Conservation (phyloP, 2,329 filamentous ascomycete genomes). For the Chaetothyriales sp. region DNA sequence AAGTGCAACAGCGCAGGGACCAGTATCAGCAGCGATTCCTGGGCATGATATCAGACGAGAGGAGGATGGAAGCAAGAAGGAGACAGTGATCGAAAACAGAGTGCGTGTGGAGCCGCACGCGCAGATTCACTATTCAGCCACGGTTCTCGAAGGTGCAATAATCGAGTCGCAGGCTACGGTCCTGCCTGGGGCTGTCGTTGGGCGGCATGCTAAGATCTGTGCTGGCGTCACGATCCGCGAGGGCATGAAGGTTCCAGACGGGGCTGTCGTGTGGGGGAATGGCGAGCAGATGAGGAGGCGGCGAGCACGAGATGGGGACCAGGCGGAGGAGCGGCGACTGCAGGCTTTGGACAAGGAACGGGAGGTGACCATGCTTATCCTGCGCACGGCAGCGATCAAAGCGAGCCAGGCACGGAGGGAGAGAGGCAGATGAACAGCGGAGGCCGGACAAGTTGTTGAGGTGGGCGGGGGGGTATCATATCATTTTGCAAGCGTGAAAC, state of each 20-base stretch:
- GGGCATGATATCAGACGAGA: background rate
- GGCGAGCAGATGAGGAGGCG: slow-evolving; percentile 22
- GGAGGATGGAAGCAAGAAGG: too few species aligned
- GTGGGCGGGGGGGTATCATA: background rate
- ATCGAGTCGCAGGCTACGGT: slow-evolving; percentile 33
- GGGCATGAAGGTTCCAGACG: slow-evolving; percentile 40
- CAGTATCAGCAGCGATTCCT: background rate
- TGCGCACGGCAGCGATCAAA: slow-evolving; percentile 8
- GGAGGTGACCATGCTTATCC: slow-evolving; percentile 10
- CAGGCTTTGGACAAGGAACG: slow-evolving; percentile 38
- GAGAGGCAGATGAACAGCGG: background rate
- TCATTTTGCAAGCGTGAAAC: background rate
- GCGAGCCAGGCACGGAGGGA: slow-evolving; percentile 15
- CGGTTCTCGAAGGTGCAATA: slow-evolving; percentile 24
- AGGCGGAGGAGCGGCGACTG: slow-evolving; percentile 46
- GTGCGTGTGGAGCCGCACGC: slow-evolving; percentile 26
- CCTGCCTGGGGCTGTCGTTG: slow-evolving; percentile 21
- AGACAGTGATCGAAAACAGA: slow-evolving; percentile 24
- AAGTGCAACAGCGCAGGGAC: slow-evolving; percentile 2
- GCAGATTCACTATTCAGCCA: slow-evolving; percentile 25
- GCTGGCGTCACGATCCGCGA: slow-evolving; percentile 43
- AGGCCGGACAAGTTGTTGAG: too few species aligned
- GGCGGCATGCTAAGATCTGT: slow-evolving; percentile 54
- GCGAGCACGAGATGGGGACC: slow-evolving; percentile 3
- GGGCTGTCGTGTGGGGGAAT: slow-evolving; percentile 54